Base-by-base conservation (phyloP, 2,329 filamentous ascomycete genomes). In the Pezicula carpinea region DNA sequence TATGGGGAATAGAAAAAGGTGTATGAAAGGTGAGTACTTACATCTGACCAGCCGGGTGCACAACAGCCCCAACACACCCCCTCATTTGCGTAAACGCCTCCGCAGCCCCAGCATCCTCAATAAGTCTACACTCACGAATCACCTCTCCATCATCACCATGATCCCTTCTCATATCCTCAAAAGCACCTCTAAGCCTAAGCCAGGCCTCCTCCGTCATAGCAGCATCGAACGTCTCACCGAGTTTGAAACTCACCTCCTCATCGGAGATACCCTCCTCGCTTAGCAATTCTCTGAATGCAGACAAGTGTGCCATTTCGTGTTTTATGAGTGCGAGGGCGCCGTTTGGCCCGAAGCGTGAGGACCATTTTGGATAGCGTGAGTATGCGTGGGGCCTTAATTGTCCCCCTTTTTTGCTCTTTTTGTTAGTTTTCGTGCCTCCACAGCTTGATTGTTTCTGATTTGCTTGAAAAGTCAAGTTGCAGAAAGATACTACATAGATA, bases 391-490 rank as follows among this genome's bases (percentile, higher is more conserved):
- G 70, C 52, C 50, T 68, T 63, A 15, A 58, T 56, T 17, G 63
- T 65, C 8, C 61, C 59, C 26, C 66, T 58, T 4, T 61, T 31
- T 4, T 67, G 65, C 48, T 61, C 54, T 19, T 61, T 56, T 6
- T 53, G 46, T 19, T 59, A 61, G 18, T n/a, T 62, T 52, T 6
- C 26, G 26, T 10, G 8, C 13, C 6, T 29, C 26, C 8, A 29
- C 26, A 29, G 8, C 10, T 29, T 47, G 61, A 6, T 60, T 51
- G 8, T 66, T 63, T 14, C 60, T 59, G 23, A 61, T 60, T 48
- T 69, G 70, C 6, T n/a, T n/a, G n/a, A n/a, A n/a, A 65, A 43
- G 50, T 69, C 66, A 5, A 69, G 68, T 33, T 66, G n/a, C n/a
- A n/a, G n/a, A n/a, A n/a, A n/a, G n/a, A n/a, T n/a, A n/a, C n/a